phyloP scores from a whole-genome alignment of 176 grass and related monocot species.

The Carex littledalei region DNA sequence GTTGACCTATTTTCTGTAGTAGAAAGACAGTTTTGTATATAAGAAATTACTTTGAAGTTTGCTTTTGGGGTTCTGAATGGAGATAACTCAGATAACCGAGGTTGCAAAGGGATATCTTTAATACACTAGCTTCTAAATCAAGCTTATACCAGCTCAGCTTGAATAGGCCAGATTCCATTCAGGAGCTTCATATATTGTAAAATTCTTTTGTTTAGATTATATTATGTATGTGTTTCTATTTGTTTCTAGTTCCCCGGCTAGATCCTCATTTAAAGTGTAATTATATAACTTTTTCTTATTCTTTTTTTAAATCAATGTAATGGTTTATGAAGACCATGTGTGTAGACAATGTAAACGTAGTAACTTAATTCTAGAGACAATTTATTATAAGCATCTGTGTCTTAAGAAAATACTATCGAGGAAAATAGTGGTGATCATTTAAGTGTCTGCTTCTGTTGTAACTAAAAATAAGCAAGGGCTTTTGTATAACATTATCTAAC shows the following conservation, averaged over 20 bases:
- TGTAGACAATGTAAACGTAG: slow-evolving; percentile 18
- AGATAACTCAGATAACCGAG: background rate
- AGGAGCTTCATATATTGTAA: slow-evolving; percentile 12
- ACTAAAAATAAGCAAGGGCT: background rate
- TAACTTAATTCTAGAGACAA: slow-evolving; percentile 6
- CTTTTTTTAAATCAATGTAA: background rate
- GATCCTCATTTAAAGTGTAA: slow-evolving; percentile 6
- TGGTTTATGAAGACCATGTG: slow-evolving; percentile 8
- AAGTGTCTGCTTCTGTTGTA: too few species aligned
- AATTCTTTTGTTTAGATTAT: slow-evolving; percentile 24
- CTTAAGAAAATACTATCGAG: background rate
- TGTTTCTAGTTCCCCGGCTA: background rate
- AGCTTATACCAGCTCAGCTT: background rate
- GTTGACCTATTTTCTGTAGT: slow-evolving; percentile 83
- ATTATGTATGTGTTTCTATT: slow-evolving; percentile 10
- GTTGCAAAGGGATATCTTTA: background rate
- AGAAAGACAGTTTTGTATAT: background rate
- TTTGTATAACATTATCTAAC: background rate
- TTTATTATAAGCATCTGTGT: slow-evolving; percentile 11
- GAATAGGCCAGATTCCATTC: background rate
- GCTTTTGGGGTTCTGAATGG: background rate
- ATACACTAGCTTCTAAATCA: background rate
- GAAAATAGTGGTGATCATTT: background rate
- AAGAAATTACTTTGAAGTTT: background rate
- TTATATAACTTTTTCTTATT: background rate